A percentile compares a stretch with the other conserved stretches of the same genome.
Conservation (phyloP, 257 asterid genomes). For the Forsythia viridissima region DNA sequence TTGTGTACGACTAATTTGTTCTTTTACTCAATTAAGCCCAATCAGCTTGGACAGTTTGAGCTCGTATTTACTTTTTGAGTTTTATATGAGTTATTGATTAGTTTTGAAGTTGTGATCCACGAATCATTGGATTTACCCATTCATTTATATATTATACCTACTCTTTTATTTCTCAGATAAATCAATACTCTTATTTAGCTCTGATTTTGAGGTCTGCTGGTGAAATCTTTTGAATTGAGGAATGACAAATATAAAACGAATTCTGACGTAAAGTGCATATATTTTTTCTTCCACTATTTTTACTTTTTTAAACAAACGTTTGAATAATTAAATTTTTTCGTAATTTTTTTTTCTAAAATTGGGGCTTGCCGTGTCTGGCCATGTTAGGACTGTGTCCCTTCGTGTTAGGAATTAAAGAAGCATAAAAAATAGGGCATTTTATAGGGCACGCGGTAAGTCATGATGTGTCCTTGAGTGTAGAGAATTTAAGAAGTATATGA, state of each 20-base stretch:
- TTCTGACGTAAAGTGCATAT: background rate
- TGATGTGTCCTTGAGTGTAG: too few relatives aligned
- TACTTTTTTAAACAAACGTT: background rate
- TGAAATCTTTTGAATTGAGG: background rate
- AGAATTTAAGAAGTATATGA: too few relatives aligned
- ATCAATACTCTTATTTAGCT: background rate
- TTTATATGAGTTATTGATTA: background rate
- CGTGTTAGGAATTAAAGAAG: background rate
- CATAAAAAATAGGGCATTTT: too few relatives aligned
- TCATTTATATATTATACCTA: background rate
- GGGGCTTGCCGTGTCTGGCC: background rate
- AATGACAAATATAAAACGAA: background rate
- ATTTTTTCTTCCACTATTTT: too few relatives aligned
- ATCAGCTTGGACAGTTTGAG: background rate
- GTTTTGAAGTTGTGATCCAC: background rate
- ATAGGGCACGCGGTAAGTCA: too few relatives aligned
- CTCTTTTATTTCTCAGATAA: too few relatives aligned
- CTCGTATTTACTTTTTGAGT: background rate
- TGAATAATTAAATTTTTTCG: too few relatives aligned
- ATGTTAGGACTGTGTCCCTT: constrained; percentile 1
- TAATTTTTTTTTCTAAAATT: background rate
- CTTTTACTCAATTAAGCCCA: background rate
- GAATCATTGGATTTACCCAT: background rate
- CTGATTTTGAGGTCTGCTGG: background rate
- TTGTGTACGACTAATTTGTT: background rate